Conservation (phyloP, 164 flowering plant genomes). For the Umbellularia californica region DNA sequence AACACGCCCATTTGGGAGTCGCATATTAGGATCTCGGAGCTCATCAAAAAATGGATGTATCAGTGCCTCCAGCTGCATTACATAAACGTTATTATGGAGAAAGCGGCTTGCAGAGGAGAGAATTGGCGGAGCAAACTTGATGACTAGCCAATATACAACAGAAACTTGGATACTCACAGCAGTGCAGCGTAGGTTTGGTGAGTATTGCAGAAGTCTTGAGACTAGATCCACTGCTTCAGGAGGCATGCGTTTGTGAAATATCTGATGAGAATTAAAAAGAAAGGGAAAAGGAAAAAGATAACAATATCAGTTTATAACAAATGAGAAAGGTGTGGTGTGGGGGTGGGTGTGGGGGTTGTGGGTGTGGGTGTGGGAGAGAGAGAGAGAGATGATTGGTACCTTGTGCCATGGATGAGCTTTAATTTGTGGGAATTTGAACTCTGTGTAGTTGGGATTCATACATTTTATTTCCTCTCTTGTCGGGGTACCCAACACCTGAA, state of each 20-base stretch:
- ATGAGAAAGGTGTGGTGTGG: not conserved
- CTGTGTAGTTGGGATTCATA: constrained; percentile 61
- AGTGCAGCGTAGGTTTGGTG: constrained; percentile 52
- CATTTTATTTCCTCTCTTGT: constrained; percentile 68
- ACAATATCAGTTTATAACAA: not conserved
- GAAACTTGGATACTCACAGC: constrained; percentile 38
- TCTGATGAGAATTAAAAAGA: constrained; percentile 20
- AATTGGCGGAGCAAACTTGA: not conserved
- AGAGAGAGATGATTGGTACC: constrained; percentile 25
- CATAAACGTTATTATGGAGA: not conserved
- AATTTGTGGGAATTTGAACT: constrained; percentile 51
- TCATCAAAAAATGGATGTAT: constrained; percentile 76
- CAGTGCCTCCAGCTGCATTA: constrained; percentile 61
- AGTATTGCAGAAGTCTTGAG: constrained; percentile 54
- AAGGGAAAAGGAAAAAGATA: too few relatives aligned
- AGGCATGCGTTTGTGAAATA: constrained; percentile 64
- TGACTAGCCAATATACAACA: not conserved
- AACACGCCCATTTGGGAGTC: constrained; percentile 68
- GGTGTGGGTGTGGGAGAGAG: not conserved
- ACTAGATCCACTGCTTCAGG: constrained; percentile 67
- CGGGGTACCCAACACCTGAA: constrained; percentile 63
- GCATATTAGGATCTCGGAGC: constrained; percentile 64
- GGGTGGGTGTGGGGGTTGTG: not conserved
- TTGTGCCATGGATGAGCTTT: constrained; percentile 74
- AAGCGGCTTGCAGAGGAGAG: not conserved